Evolutionary conservation across 2,329 filamentous ascomycete genomes (phyloP).

Genomic region (Immersiporthe knoxdaviesiana): DNA sequence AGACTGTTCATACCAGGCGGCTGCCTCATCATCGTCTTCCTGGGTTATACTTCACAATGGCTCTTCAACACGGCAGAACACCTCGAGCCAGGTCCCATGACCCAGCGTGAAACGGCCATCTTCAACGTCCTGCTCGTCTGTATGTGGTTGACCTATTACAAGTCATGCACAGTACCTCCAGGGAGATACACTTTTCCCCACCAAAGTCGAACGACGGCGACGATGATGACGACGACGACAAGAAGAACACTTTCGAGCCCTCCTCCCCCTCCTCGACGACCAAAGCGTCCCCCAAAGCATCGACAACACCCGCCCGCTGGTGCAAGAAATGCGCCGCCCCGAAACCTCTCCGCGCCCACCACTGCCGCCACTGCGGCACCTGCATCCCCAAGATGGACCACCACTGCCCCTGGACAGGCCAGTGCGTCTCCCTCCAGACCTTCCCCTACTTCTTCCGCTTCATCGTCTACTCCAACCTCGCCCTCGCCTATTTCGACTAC

Average conservation of each 20-base stretch:
- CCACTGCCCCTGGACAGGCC: conserved; percentile 83
- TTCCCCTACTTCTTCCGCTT: conserved; percentile 85
- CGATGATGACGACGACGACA: conserved; percentile 5
- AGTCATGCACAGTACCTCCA: conserved; percentile 60
- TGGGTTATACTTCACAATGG: conserved; percentile 73
- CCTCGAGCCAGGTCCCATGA: conserved; percentile 64
- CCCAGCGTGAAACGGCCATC: conserved; percentile 56
- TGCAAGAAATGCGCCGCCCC: conserved; percentile 75
- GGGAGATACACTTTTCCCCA: conserved; percentile 55
- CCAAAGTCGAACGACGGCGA: conserved; percentile 9
- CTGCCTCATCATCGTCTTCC: conserved; percentile 66
- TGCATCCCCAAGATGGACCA: conserved; percentile 85
- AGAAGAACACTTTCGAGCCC: background rate
- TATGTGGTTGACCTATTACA: conserved; percentile 72
- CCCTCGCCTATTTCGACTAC: conserved; percentile 63
- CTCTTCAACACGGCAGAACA: conserved; percentile 65
- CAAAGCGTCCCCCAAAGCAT: conserved; percentile 34
- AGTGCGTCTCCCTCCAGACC: conserved; percentile 81
- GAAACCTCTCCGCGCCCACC: conserved; percentile 79
- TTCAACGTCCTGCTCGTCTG: conserved; percentile 69
- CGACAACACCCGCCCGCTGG: conserved; percentile 53
- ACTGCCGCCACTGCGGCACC: conserved; percentile 75
- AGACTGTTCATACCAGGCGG: conserved; percentile 70
- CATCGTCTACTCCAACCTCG: conserved; percentile 67
- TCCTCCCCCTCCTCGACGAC: background rate